phyloP scores from a whole-genome alignment of 2,329 filamentous ascomycete genomes.

The Hysterium pulicare region DNA sequence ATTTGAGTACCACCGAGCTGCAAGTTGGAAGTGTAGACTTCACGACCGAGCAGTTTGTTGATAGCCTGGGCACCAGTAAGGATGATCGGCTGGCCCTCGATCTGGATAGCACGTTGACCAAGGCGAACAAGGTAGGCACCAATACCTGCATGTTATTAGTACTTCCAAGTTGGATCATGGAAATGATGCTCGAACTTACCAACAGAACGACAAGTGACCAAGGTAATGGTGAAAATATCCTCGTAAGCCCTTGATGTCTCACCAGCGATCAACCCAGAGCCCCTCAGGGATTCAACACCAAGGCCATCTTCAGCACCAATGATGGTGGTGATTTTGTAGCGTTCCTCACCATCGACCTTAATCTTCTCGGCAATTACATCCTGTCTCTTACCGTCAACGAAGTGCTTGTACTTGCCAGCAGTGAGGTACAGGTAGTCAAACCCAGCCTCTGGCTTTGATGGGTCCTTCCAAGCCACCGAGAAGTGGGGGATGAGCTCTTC shows the following conservation, averaged over 20 bases:
- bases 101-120: conserved; percentile 96
- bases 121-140: conserved; percentile 98
- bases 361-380: conserved; percentile 86
- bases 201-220: conserved; percentile 96
- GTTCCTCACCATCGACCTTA: conserved; percentile 79
- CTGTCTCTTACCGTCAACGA: conserved; percentile 71
- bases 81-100: conserved; percentile 98
- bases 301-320: conserved; percentile 92
- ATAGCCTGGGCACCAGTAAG: conserved; percentile 94
- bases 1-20: conserved; percentile 99
- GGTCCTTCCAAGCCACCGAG: conserved; percentile 93
- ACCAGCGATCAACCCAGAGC: conserved; percentile 96
- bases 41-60: conserved; percentile 96
- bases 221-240: conserved; percentile 96
- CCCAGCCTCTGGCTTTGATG: conserved; percentile 73
- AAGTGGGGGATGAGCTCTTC: conserved; percentile 97
- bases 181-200: conserved; percentile 50
- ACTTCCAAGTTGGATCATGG: conserved; percentile 1
- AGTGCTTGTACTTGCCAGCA: conserved; percentile 78
- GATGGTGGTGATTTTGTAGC: conserved; percentile 91
- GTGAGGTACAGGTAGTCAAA: conserved; percentile 98
- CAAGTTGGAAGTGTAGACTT: conserved; percentile 98
- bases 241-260: conserved; percentile 96
- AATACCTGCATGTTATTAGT: conserved; percentile 62
- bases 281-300: conserved; percentile 94